Evolutionary conservation across 768 basidiomycete genomes (phyloP), one percentile per base, ranked within the genome.

Genomic region (Nidularia sp.): DNA sequence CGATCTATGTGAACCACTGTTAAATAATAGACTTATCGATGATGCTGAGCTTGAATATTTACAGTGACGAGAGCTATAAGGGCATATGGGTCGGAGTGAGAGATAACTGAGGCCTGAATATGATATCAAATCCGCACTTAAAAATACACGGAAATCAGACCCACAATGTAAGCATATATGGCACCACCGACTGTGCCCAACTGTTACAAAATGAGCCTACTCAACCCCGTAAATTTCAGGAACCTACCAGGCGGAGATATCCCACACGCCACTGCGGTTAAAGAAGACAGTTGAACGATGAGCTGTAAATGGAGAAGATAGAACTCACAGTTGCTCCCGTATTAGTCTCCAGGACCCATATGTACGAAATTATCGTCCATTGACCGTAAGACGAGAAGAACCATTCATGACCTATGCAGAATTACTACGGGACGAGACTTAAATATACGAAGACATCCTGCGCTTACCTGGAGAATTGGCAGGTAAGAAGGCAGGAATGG

Each of bases 291-390:
- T 45, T 39, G 33, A 34, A 18, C 39, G 22, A 47, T 31, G 18
- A 47, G 15, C 31, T 25, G n/a, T 8, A 6, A 42, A 22, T 32
- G 18, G 6, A n/a, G 8, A 8, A 18, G 10, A 45, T 45, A 39
- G 13, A 15, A 44, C 62, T 48, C 31, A 66, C 66, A 5, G 77
- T 79, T 39, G 78, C 77, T n/a, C 77, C 78, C 0, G 74, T 76
- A 53, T 75, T 80, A 6, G 76, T 77, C 57, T 78, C 76, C 33
- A 79, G 63, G 4, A 80, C 76, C 76, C 76, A 79, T 1, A 79
- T 62, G 58, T 76, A 77, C 29, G 71, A 75, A 53, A 78, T 73
- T 6, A 75, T 63, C 71, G 78, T 74, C 78, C 78, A 79, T 51
- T 78, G 78, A 12, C 75, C 76, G 45, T 70, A 71, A 29, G 62